Evolutionary conservation across 2,329 filamentous ascomycete species (phyloP).

Genomic region (Rutstroemia sydowiana): DNA sequence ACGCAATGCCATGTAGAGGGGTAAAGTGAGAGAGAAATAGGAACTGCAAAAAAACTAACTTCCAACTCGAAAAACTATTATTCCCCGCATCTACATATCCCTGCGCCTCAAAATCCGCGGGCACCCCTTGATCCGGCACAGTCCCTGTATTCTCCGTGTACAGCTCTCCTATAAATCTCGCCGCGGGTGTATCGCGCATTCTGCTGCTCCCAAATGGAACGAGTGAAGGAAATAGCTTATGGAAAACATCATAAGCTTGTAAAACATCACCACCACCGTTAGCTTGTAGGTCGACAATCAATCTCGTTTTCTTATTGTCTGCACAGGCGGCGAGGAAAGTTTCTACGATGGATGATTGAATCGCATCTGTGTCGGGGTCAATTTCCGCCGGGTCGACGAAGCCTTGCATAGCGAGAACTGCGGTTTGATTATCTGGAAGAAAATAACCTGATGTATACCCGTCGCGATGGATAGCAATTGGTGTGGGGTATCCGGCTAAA

Average conservation of each 20-base stretch:
- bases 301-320: constrained; percentile 44
- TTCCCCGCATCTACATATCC: constrained; percentile 4
- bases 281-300: constrained; percentile 55
- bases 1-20: not conserved
- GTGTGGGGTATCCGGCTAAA: constrained; percentile 24
- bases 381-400: constrained; percentile 29
- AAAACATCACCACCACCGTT: constrained; percentile 51
- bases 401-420: too few relatives aligned
- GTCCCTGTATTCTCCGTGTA: not conserved
- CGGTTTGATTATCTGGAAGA: too few relatives aligned
- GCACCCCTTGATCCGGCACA: not conserved
- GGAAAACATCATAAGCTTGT: constrained; percentile 43
- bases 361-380: constrained; percentile 23
- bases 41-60: constrained; percentile 7
- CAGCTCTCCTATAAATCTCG: constrained; percentile 27
- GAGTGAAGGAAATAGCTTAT: constrained; percentile 31
- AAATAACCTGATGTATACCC: constrained; percentile 26
- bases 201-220: constrained; percentile 24
- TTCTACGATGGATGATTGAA: constrained; percentile 18
- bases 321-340: constrained; percentile 40
- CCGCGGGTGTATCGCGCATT: constrained; percentile 16
- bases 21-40: not conserved
- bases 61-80: constrained; percentile 13
- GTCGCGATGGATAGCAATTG: constrained; percentile 23
- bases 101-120: not conserved